Percentiles rank a stretch among this genome's conserved stretches.
Evolutionary conservation across 345 rosid species (phyloP).

Genomic region (Gossypium turneri): DNA sequence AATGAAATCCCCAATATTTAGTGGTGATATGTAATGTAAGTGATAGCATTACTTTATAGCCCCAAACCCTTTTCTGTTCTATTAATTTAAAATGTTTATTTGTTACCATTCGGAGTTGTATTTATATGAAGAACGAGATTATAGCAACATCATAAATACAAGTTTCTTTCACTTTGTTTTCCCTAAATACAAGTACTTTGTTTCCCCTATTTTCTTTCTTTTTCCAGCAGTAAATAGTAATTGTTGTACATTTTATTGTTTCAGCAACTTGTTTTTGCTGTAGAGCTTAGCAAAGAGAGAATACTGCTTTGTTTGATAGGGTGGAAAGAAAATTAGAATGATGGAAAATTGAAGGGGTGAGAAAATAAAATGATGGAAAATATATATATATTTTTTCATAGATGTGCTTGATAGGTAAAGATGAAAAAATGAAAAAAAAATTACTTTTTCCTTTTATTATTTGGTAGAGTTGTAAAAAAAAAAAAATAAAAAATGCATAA

Average conservation of each 20-base stretch:
- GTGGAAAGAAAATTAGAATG: too few relatives aligned
- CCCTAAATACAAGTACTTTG: neutral
- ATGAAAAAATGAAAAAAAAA: too few relatives aligned
- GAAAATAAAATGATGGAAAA: too few relatives aligned
- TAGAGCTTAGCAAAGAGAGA: neutral
- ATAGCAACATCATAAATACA: neutral
- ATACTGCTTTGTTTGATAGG: too few relatives aligned
- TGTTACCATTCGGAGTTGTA: conserved; percentile 1
- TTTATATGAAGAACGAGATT: neutral
- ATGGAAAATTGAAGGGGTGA: too few relatives aligned
- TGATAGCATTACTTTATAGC: conserved; percentile 15
- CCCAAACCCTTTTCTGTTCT: neutral
- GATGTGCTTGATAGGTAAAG: too few relatives aligned
- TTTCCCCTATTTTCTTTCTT: neutral
- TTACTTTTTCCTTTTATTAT: too few relatives aligned
- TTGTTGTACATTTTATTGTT: neutral
- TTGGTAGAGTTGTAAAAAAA: too few relatives aligned
- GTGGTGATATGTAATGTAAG: conserved; percentile 37
- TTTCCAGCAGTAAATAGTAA: neutral
- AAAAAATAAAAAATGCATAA: too few relatives aligned
- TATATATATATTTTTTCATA: too few relatives aligned
- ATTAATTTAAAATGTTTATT: neutral
- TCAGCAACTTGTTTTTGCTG: neutral
- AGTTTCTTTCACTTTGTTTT: neutral
- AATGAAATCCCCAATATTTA: conserved; percentile 18